Evolutionary conservation across 2,329 filamentous ascomycete genomes (phyloP).

Genomic region (Dactylellina sp.): DNA sequence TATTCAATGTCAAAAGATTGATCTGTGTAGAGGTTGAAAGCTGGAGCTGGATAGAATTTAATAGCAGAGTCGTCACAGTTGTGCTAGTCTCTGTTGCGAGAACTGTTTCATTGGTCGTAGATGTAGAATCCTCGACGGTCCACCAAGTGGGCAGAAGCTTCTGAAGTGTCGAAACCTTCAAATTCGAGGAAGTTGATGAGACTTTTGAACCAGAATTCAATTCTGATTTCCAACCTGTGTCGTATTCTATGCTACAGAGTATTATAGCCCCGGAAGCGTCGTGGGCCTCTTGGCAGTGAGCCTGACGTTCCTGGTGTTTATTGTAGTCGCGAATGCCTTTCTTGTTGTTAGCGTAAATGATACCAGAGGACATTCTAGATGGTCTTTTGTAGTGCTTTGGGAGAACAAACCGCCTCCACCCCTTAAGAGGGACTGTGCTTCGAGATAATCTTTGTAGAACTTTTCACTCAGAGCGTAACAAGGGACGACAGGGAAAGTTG

Average conservation of each 20-base stretch:
- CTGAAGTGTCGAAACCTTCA: background rate
- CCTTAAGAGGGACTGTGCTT: conserved; percentile 28
- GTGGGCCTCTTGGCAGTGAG: background rate
- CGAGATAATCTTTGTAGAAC: conserved; percentile 47
- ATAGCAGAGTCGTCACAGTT: background rate
- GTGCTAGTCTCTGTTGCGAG: background rate
- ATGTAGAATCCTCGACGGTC: background rate
- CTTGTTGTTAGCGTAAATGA: too few species aligned
- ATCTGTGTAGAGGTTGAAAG: too few species aligned
- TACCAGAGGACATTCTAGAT: too few species aligned
- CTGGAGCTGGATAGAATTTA: background rate
- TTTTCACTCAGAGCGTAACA: conserved; percentile 35
- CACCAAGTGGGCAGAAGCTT: background rate
- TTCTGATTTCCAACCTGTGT: too few species aligned
- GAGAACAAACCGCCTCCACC: conserved; percentile 28
- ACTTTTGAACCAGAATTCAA: background rate
- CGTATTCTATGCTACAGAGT: too few species aligned
- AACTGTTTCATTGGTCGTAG: background rate
- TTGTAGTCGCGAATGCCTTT: too few species aligned
- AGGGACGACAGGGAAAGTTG: background rate
- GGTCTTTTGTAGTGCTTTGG: too few species aligned
- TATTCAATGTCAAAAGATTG: too few species aligned
- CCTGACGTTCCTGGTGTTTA: background rate
- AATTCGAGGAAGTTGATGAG: background rate
- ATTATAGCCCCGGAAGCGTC: background rate